These are phyloP conservation scores for Clarireedia monteithiana DNA, from an alignment of 2,329 filamentous ascomycete genomes.

Conservation along the genomic window DNA sequence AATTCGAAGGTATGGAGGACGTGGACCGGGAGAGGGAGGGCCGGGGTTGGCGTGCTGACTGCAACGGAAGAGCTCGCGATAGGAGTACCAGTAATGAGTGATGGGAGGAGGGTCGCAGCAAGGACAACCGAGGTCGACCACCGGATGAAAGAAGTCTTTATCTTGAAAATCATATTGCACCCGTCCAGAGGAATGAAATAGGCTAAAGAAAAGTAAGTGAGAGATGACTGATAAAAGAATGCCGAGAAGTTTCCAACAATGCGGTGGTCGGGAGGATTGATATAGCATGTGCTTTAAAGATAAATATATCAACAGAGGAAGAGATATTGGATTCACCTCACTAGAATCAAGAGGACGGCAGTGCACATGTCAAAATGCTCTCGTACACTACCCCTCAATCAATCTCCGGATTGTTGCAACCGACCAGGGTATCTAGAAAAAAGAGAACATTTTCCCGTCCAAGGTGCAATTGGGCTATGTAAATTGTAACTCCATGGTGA, in stretches of 20 bases:
- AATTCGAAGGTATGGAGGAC: constrained; percentile 7
- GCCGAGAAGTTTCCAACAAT: not conserved
- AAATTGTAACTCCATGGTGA: no score
- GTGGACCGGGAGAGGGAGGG: constrained; percentile 11
- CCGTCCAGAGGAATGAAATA: not conserved
- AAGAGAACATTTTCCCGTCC: not conserved
- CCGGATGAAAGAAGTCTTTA: not conserved
- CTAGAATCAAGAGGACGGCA: no score
- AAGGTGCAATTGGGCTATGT: no score
- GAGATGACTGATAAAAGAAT: not conserved
- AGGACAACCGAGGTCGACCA: not conserved
- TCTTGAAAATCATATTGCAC: not conserved
- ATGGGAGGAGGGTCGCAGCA: not conserved
- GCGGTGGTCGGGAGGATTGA: not conserved
- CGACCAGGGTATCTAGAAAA: not conserved
- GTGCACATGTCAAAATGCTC: no score
- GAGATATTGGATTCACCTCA: not conserved
- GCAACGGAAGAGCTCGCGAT: not conserved
- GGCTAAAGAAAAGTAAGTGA: not conserved
- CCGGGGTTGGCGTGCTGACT: not conserved
- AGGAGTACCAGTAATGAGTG: not conserved
- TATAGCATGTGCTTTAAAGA: not conserved
- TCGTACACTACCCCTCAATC: not conserved
- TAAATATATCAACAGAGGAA: not conserved
- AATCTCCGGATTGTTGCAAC: not conserved